phyloP scores from a whole-genome alignment of 768 basidiomycete genomes.

The Leccinum obscurum region DNA sequence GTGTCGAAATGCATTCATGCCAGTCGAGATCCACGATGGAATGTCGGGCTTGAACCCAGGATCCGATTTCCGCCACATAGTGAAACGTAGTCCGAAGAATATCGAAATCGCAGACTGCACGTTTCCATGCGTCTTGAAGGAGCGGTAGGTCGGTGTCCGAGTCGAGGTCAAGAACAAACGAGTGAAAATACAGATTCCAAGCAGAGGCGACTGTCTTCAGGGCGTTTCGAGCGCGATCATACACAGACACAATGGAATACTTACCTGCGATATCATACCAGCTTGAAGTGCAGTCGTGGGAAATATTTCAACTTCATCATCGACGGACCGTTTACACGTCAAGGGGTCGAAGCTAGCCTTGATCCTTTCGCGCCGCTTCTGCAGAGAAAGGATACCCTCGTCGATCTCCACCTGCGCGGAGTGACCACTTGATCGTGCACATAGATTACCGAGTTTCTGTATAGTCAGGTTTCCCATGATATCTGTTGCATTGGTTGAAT shows the following conservation, averaged over 20 bases:
- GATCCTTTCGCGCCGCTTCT: constrained; percentile 15
- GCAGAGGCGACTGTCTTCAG: constrained; percentile 31
- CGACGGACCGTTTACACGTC: constrained; percentile 19
- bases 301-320: constrained; percentile 37
- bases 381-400: constrained; percentile 14
- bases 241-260: not conserved
- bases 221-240: not conserved
- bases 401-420: constrained; percentile 2
- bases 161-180: constrained; percentile 27
- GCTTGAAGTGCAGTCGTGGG: constrained; percentile 47
- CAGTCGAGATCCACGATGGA: constrained; percentile 25
- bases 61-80: constrained; percentile 37
- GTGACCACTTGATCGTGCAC: constrained; percentile 4
- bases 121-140: constrained; percentile 40
- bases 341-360: constrained; percentile 18
- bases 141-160: constrained; percentile 24
- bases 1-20: constrained; percentile 17
- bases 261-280: constrained; percentile 52
- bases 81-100: constrained; percentile 52
- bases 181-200: constrained; percentile 34
- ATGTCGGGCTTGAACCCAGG: constrained; percentile 33
- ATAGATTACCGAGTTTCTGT: constrained; percentile 14
- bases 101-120: constrained; percentile 31
- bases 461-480: constrained; percentile 35
- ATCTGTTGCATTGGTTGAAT: constrained; percentile 36